These are phyloP conservation scores for Prunus dulcis DNA, from an alignment of 306 rosid genomes.

Conservation along the genomic window DNA sequence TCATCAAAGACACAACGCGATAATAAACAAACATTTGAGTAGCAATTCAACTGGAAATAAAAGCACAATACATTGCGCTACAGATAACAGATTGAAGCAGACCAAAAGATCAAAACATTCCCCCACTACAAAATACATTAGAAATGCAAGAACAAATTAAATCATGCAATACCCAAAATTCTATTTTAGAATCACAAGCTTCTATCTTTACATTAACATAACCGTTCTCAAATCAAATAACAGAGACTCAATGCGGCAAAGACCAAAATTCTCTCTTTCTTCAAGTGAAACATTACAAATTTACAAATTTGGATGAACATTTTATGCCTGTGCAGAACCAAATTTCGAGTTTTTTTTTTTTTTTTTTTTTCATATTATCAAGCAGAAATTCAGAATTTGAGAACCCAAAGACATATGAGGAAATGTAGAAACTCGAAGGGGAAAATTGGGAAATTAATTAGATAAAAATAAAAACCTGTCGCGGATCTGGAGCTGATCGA, in stretches of 20 bases:
- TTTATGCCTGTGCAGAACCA: too few relatives aligned
- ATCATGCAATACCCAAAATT: not conserved
- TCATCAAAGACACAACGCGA: not conserved
- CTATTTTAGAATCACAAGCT: not conserved
- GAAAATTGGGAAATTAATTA: not conserved
- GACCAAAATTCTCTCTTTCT: not conserved
- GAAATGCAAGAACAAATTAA: not conserved
- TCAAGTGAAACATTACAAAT: not conserved
- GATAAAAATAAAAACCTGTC: constrained; percentile 43
- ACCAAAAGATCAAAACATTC: not conserved
- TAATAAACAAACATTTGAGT: not conserved
- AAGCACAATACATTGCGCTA: not conserved
- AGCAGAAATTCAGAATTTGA: not conserved
- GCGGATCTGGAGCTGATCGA: constrained; percentile 81
- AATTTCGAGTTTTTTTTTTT: not conserved
- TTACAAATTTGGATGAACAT: not conserved
- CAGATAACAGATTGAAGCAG: not conserved
- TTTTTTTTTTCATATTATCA: not conserved
- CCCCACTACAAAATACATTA: not conserved
- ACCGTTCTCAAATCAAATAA: not conserved
- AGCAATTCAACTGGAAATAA: not conserved
- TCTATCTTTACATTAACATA: not conserved
- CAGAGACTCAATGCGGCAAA: not conserved
- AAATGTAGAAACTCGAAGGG: not conserved
- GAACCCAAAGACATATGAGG: not conserved